Evolutionary conservation across 192 early-diverging fungal genomes (phyloP), one percentile per base, ranked within the genome.

Genomic region (Coemansia sp.): DNA sequence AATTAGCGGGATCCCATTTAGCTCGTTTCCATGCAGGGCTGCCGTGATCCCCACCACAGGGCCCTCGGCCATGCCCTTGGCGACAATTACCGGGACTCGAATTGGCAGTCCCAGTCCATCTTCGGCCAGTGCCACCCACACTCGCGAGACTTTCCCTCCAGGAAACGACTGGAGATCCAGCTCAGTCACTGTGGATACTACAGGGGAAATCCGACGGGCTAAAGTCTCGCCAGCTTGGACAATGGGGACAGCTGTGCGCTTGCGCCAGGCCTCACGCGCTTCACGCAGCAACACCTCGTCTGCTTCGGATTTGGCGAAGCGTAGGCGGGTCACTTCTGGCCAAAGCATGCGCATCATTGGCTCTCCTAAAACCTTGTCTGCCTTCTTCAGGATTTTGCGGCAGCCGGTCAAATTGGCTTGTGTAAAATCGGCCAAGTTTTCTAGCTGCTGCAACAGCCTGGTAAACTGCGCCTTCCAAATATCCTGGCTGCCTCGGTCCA

Each of bases 1-100:
- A 38, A 92, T 95, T 59, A 88, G 83, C 10, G 93, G 93, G 18
- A 95, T 88, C 18, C 93, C 93, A 56, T 95, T 95, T 43, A 95
- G 75, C 57, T 95, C 93, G 58, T 95, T 93, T 55, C 93, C 93
- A 61, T 95, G 93, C 5, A 95, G 79, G 0, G 90, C 93, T 11
- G 93, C 91, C 0, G 93, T 95, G 63, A 83, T 67, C 12, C 79
- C 83, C 26, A 83, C 79, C 10, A 86, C 72, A 8, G 83, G 83
- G 0, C 84, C 84, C 20, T 63, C 68, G 15, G 69, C 72, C n/a
- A 72, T 66, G 12, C 90, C 90, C 50, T 84, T 72, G 8, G 90
- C 90, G 6, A 92, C 75, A 59, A 92, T 89, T 12, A 91, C 88
- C 12, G 89, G 91, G 2, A 91, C 81, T 9, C 73, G 73, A 20